Evolutionary conservation across 441 rosid species (phyloP), one percentile per base, ranked within the genome.

Genomic region (Manihot esculenta): DNA sequence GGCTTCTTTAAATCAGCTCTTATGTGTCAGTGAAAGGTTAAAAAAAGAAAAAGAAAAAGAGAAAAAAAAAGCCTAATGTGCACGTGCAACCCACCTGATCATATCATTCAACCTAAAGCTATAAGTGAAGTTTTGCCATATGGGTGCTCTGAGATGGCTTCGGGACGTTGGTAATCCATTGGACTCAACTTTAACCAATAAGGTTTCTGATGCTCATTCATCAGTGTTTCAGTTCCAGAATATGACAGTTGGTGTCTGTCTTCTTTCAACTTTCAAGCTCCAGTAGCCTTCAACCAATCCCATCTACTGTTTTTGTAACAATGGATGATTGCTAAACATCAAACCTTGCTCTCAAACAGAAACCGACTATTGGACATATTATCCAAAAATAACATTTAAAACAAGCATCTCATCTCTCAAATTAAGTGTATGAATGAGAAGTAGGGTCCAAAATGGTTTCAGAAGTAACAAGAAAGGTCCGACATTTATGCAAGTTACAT

Each of bases 81-180:
- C 56, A 26, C 35, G 65, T 69, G 65, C 56, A 59, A 5, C 10
- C 65, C 47, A 66, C 47, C 18, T 23, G 38, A 35, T 35, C 41
- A 64, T 33, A 33, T 60, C 24, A 1, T 21, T 56, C 17, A 26
- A 24, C 35, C 35, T 30, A n/a, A n/a, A n/a, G 0, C 1, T 1
- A 23, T 5, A 21, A 1, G 14, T 54, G 27, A 9, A 10, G 21
- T 33, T 11, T 45, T 45, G 67, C 21, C 67, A 44, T 13, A 21
- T 30, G 44, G 63, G 33, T n/a, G 20, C 42, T 6, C 10, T 58
- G 11, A 3, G 38, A 14, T 30, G 33, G 33, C 33, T 30, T 30
- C 33, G n/a, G n/a, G n/a, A n/a, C n/a, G n/a, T n/a, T n/a, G n/a
- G n/a, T n/a, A n/a, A n/a, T n/a, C 41, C 41, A 6, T 35, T 35